Conservation (phyloP, 208 protist genomes). For the Blechomonas ayalai region DNA sequence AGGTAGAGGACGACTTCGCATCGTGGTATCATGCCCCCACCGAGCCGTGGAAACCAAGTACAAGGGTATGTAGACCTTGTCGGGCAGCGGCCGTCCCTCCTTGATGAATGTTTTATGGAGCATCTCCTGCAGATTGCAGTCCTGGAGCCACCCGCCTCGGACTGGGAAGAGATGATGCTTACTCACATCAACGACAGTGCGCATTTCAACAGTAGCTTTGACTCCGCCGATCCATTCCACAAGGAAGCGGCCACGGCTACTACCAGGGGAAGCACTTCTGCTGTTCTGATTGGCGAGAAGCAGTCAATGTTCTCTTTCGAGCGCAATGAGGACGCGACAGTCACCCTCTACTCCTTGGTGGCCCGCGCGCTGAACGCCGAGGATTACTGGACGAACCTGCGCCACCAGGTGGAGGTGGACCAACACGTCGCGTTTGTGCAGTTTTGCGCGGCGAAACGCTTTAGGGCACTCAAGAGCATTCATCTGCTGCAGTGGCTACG, state of each 20-base stretch:
- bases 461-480: slow-evolving; percentile 35
- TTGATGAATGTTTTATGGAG: slow-evolving; percentile 35
- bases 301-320: too few relatives aligned
- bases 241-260: too few relatives aligned
- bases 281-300: too few relatives aligned
- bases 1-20: too few relatives aligned
- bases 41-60: too few relatives aligned
- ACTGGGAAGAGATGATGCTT: too few relatives aligned
- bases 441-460: slow-evolving; percentile 55
- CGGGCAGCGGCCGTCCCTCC: slow-evolving; percentile 7
- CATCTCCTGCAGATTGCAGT: slow-evolving; percentile 17
- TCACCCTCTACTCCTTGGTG: slow-evolving; percentile 25
- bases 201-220: too few relatives aligned
- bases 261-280: too few relatives aligned
- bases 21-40: slow-evolving; percentile 16
- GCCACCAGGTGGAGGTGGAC: slow-evolving; percentile 65
- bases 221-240: too few relatives aligned
- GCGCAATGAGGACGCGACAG: slow-evolving; percentile 11
- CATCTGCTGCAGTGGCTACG: slow-evolving; percentile 50
- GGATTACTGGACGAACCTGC: slow-evolving; percentile 60
- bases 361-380: slow-evolving; percentile 35
- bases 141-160: not conserved
- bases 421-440: slow-evolving; percentile 44
- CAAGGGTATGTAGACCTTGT: slow-evolving; percentile 1
- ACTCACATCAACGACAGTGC: too few relatives aligned